Evolutionary conservation across 176 grass and related monocot species (phyloP).

Genomic region (Avena sativa): DNA sequence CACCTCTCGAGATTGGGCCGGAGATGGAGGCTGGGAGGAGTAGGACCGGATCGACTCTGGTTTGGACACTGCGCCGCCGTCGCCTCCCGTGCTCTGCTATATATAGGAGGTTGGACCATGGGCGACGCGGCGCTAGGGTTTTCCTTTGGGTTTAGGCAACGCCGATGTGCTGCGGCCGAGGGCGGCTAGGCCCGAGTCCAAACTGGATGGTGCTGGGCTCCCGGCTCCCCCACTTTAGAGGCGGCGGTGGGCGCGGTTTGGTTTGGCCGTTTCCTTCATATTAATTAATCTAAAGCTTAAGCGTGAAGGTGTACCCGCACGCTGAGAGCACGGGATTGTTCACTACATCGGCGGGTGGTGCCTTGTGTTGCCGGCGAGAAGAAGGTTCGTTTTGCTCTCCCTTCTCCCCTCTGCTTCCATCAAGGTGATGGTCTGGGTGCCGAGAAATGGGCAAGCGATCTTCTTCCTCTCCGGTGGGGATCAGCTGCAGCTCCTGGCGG

Average conservation of each 20-base stretch:
- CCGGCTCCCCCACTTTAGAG: too few species aligned
- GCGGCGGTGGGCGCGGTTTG: not conserved
- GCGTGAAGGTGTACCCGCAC: too few species aligned
- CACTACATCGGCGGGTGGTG: too few species aligned
- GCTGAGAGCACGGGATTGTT: too few species aligned
- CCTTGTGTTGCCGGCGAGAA: too few species aligned
- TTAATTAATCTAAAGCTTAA: not conserved
- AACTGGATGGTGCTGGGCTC: not conserved
- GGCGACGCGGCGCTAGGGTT: slow-evolving; percentile 31
- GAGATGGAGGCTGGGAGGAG: not conserved
- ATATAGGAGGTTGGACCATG: slow-evolving; percentile 19
- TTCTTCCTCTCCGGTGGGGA: too few species aligned
- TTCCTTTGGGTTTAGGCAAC: not conserved
- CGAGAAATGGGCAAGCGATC: too few species aligned
- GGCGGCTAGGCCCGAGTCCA: not conserved
- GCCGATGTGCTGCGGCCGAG: not conserved
- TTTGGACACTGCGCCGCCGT: not conserved
- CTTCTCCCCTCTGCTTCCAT: too few species aligned
- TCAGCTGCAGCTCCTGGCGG: too few species aligned
- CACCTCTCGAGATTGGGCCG: not conserved
- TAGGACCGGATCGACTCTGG: not conserved
- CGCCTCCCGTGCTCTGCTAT: not conserved
- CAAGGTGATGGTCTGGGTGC: too few species aligned
- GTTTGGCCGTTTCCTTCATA: not conserved
- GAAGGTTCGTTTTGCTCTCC: too few species aligned